Evolutionary conservation across 768 basidiomycete genomes (phyloP).

Genomic region (Boletus edulis): DNA sequence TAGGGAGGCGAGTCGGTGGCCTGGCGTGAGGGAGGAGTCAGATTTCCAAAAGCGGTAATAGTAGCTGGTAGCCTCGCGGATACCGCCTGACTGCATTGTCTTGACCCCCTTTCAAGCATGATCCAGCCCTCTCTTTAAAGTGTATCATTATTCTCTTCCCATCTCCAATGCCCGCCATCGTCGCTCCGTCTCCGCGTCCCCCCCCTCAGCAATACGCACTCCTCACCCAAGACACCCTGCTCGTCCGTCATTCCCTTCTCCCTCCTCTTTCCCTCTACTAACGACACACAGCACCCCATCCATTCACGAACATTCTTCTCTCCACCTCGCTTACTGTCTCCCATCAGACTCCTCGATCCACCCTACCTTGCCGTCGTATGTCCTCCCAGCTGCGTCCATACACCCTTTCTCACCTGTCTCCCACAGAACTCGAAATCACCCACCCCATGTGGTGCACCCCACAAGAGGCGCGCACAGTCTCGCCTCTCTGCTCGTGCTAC

Average conservation of each 20-base stretch:
- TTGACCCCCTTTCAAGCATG: constrained; percentile 24
- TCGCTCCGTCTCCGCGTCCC: constrained; percentile 39
- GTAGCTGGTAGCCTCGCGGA: constrained; percentile 21
- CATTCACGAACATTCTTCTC: constrained; percentile 15
- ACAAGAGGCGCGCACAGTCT: constrained; percentile 37
- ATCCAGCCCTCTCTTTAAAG: constrained; percentile 25
- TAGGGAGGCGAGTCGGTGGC: too few relatives aligned
- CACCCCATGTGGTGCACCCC: constrained; percentile 35
- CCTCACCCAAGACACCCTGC: constrained; percentile 2
- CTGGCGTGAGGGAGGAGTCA: constrained; percentile 21
- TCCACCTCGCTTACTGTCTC: constrained; percentile 38
- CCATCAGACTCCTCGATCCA: constrained; percentile 35
- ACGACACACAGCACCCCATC: constrained; percentile 18
- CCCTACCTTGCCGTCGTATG: constrained; percentile 20
- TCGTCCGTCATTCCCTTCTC: constrained; percentile 6
- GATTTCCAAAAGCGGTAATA: constrained; percentile 22
- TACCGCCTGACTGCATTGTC: constrained; percentile 24
- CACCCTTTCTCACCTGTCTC: constrained; percentile 7
- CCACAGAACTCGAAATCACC: constrained; percentile 39
- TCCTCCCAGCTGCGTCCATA: neutral
- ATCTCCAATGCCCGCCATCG: constrained; percentile 39
- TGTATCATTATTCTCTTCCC: constrained; percentile 32
- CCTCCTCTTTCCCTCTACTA: constrained; percentile 3
- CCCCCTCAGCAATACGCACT: constrained; percentile 20
- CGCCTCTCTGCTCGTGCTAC: constrained; percentile 36